phyloP scores from a whole-genome alignment of 192 early-diverging fungal species.

The Backusella macrospora region DNA sequence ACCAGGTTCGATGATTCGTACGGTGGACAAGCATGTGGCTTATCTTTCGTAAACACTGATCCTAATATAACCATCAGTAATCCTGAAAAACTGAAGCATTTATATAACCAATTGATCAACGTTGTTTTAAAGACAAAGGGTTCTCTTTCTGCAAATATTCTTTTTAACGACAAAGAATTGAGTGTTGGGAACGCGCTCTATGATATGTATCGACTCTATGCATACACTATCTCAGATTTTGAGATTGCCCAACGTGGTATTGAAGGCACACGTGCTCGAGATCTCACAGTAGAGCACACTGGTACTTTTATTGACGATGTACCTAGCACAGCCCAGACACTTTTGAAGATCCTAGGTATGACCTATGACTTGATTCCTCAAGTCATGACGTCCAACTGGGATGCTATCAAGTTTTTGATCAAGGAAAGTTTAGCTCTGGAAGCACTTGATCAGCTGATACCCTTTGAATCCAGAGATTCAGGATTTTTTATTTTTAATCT shows the following conservation, averaged over 20 bases:
- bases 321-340: slow-evolving; percentile 61
- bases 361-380: slow-evolving; percentile 36
- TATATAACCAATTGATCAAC: slow-evolving; percentile 25
- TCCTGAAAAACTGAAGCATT: neutral
- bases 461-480: neutral
- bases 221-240: slow-evolving; percentile 68
- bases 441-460: slow-evolving; percentile 5
- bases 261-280: slow-evolving; percentile 42
- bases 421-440: slow-evolving; percentile 19
- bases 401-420: neutral
- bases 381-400: slow-evolving; percentile 12
- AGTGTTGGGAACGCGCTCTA: slow-evolving; percentile 27
- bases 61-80: slow-evolving; percentile 19
- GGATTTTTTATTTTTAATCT: slow-evolving; percentile 7
- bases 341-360: slow-evolving; percentile 71
- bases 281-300: slow-evolving; percentile 34
- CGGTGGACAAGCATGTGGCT: neutral
- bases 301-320: slow-evolving; percentile 68
- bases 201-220: slow-evolving; percentile 60
- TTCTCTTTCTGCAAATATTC: neutral
- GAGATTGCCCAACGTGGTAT: slow-evolving; percentile 76
- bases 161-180: slow-evolving; percentile 18
- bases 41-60: slow-evolving; percentile 5
- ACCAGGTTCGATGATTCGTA: neutral
- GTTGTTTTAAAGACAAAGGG: slow-evolving; percentile 5